Evolutionary conservation across 2,329 filamentous ascomycete genomes (phyloP).

Genomic region (Gnomoniopsis smithogilvyi): DNA sequence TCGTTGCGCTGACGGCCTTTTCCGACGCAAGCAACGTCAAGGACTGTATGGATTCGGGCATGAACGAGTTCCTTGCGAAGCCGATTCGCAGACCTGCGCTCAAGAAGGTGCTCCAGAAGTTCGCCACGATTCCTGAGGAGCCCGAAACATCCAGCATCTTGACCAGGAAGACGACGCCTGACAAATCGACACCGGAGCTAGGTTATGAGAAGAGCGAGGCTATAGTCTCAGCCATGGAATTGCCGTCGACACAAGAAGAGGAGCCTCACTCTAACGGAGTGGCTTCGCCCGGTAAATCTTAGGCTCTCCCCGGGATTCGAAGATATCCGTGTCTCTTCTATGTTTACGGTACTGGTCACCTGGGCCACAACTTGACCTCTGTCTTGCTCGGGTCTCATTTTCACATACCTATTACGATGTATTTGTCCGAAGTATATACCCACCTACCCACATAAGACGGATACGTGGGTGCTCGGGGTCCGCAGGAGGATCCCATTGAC

Average conservation of each 20-base stretch:
- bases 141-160: slow-evolving; percentile 39
- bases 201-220: slow-evolving; percentile 1
- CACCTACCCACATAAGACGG: too few species aligned
- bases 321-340: background rate
- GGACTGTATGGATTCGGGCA: slow-evolving; percentile 83
- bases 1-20: slow-evolving; percentile 88
- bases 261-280: slow-evolving; percentile 8
- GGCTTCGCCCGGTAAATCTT: slow-evolving; percentile 8
- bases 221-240: slow-evolving; percentile 2
- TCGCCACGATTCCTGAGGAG: slow-evolving; percentile 77
- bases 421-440: too few species aligned
- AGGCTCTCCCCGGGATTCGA: background rate
- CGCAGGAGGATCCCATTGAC: background rate
- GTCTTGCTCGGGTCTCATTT: background rate
- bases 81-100: slow-evolving; percentile 78
- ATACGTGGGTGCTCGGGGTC: too few species aligned
- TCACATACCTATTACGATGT: background rate
- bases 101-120: slow-evolving; percentile 82
- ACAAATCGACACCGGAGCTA: slow-evolving; percentile 19
- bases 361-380: too few species aligned
- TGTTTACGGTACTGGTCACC: too few species aligned
- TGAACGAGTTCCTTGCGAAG: slow-evolving; percentile 83
- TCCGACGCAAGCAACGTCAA: slow-evolving; percentile 86
- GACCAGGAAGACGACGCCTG: slow-evolving; percentile 30
- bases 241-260: background rate